These are phyloP conservation scores for Saccharum officinarum DNA, from an alignment of 176 grass and related monocot species.

Conservation along the genomic window DNA sequence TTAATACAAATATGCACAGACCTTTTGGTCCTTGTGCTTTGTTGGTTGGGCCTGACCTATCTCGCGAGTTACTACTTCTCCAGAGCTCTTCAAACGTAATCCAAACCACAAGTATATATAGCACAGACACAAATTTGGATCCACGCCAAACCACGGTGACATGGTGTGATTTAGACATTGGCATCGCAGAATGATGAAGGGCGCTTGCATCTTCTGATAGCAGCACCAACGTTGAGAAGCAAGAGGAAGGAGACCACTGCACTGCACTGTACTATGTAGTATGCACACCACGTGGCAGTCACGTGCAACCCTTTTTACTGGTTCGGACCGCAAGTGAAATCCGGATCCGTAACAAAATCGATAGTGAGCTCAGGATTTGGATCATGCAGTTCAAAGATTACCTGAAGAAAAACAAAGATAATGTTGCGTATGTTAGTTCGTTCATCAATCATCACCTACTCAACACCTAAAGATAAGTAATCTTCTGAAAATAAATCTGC, in stretches of 20 bases:
- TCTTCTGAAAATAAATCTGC: neutral
- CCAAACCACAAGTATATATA: neutral
- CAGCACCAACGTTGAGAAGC: neutral
- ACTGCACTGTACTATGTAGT: neutral
- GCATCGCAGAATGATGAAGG: neutral
- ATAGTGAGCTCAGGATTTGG: slow-evolving; percentile 58
- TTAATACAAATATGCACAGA: too few species aligned
- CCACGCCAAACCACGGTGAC: neutral
- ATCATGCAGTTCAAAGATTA: slow-evolving; percentile 68
- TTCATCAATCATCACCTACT: neutral
- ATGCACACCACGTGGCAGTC: neutral
- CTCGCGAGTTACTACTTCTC: neutral
- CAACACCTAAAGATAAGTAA: neutral
- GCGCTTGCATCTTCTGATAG: neutral
- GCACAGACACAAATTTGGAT: neutral
- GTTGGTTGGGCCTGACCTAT: neutral
- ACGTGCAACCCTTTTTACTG: slow-evolving; percentile 2
- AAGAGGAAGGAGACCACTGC: neutral
- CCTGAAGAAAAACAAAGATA: slow-evolving; percentile 47
- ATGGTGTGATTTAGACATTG: neutral
- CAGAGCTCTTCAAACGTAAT: neutral
- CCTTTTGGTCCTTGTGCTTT: neutral
- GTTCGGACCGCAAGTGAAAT: slow-evolving; percentile 65
- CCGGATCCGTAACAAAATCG: slow-evolving; percentile 63
- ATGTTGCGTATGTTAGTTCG: neutral